phyloP scores from a whole-genome alignment of 2,329 filamentous ascomycete species.

The Chaetothyriales sp. region DNA sequence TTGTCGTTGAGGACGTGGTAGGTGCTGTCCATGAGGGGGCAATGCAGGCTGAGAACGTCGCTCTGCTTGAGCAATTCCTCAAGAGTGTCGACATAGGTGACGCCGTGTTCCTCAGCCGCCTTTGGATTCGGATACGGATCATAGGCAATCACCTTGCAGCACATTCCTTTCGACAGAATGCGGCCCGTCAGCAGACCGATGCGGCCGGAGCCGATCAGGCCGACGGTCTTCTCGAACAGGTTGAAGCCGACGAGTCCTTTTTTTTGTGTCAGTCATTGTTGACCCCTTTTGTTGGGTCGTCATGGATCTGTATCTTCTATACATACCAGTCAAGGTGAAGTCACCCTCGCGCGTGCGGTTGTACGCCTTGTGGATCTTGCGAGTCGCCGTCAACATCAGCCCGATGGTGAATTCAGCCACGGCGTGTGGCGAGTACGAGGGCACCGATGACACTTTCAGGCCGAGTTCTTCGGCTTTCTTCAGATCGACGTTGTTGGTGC shows the following conservation, averaged over 20 bases:
- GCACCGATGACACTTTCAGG: slow-evolving; percentile 50
- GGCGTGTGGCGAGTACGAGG: slow-evolving; percentile 53
- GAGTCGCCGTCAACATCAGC: slow-evolving; percentile 51
- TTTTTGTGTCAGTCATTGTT: background rate
- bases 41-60: slow-evolving; percentile 51
- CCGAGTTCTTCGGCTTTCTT: slow-evolving; percentile 37
- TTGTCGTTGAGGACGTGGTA: slow-evolving; percentile 43
- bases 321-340: slow-evolving; percentile 49
- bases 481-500: slow-evolving; percentile 54
- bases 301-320: too few relatives aligned
- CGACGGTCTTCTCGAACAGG: slow-evolving; percentile 49
- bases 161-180: slow-evolving; percentile 47
- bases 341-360: slow-evolving; percentile 55
- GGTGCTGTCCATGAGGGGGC: slow-evolving; percentile 45
- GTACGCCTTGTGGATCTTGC: slow-evolving; percentile 52
- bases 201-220: slow-evolving; percentile 47
- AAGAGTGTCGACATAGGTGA: slow-evolving; percentile 33
- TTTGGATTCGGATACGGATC: slow-evolving; percentile 38
- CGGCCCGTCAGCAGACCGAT: slow-evolving; percentile 47
- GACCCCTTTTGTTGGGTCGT: too few relatives aligned
- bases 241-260: slow-evolving; percentile 39
- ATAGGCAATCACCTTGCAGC: slow-evolving; percentile 44
- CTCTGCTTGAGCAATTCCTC: slow-evolving; percentile 39
- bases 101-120: slow-evolving; percentile 33
- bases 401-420: slow-evolving; percentile 57